These are phyloP conservation scores for Auricularia cornea DNA, from an alignment of 768 basidiomycete genomes.

Conservation along the genomic window DNA sequence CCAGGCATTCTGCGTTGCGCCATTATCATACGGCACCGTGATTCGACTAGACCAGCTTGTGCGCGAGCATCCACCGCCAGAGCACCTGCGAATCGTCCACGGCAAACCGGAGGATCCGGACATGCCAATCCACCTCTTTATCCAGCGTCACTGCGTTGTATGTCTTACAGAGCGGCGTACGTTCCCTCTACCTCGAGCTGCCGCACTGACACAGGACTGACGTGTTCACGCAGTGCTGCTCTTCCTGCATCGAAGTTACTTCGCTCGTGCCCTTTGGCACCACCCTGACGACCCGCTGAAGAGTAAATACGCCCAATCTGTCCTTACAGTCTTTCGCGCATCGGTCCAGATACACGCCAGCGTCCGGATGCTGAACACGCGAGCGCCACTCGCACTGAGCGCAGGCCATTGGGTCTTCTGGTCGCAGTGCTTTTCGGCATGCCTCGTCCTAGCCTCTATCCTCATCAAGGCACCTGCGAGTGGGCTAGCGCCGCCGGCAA, in stretches of 20 bases:
- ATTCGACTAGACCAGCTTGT: constrained; percentile 9
- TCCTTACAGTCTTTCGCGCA: constrained; percentile 61
- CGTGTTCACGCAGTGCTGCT: constrained; percentile 38
- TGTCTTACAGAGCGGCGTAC: neutral
- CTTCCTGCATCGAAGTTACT: constrained; percentile 62
- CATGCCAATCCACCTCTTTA: neutral
- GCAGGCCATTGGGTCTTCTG: constrained; percentile 53
- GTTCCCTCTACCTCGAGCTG: neutral
- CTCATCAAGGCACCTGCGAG: constrained; percentile 56
- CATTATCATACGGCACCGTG: constrained; percentile 9
- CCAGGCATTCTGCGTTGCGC: constrained; percentile 9
- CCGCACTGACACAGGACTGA: neutral
- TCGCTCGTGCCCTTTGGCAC: constrained; percentile 61
- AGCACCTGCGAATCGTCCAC: neutral
- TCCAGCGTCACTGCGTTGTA: neutral
- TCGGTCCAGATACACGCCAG: constrained; percentile 56
- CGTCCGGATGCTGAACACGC: constrained; percentile 43
- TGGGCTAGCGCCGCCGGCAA: constrained; percentile 58
- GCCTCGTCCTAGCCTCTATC: constrained; percentile 58
- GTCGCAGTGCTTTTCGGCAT: constrained; percentile 46
- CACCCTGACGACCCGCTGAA: constrained; percentile 60
- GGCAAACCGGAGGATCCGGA: neutral
- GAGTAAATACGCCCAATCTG: constrained; percentile 65
- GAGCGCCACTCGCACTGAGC: constrained; percentile 47
- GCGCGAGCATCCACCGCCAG: constrained; percentile 12